Conservation (phyloP, 768 basidiomycete species). For the Trametes sanguinea region DNA sequence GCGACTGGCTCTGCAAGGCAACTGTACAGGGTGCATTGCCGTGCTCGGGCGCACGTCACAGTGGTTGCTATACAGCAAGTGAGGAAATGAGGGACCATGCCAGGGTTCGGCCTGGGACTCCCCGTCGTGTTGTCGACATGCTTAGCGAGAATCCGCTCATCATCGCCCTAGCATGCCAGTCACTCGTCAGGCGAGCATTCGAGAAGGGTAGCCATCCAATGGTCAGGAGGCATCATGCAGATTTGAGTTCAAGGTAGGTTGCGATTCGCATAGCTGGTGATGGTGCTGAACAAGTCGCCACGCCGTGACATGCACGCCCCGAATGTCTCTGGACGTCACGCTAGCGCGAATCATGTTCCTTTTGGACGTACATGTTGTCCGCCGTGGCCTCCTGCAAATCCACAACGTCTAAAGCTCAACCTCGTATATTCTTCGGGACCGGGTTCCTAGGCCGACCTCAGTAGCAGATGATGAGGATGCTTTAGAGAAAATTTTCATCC, state of each 20-base stretch:
- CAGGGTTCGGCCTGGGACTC: not conserved
- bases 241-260: not conserved
- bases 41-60: not conserved
- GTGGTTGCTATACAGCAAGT: slow-evolving; percentile 4
- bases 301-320: not conserved
- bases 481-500: slow-evolving; percentile 3
- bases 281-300: not conserved
- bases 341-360: not conserved
- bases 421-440: slow-evolving; percentile 12
- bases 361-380: not conserved
- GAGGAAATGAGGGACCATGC: not conserved
- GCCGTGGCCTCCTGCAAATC: not conserved
- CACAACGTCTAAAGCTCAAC: slow-evolving; percentile 12
- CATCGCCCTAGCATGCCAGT: not conserved
- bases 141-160: not conserved
- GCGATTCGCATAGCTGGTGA: not conserved
- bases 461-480: not conserved
- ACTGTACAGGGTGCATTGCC: not conserved
- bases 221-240: not conserved
- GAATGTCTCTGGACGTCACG: not conserved
- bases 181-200: slow-evolving; percentile 1
- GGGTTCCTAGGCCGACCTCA: slow-evolving; percentile 15
- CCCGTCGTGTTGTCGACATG: not conserved
- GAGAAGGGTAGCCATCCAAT: not conserved
- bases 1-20: not conserved